phyloP scores from a whole-genome alignment of 1,284 basidiomycete genomes.

The Bjerkandera adusta region DNA sequence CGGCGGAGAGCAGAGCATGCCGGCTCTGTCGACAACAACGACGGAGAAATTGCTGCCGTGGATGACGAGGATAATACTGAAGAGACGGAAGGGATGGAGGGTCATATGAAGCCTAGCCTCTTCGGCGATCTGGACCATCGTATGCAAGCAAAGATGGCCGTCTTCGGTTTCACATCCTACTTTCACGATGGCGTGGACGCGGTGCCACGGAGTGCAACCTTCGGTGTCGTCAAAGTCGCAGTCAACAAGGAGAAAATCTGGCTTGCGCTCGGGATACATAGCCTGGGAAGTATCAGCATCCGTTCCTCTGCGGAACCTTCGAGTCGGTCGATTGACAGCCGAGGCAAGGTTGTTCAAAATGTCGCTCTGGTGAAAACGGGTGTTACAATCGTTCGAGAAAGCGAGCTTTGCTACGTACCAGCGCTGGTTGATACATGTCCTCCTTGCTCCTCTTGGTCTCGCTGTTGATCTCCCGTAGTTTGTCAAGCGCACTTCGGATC shows the following conservation, averaged over 20 bases:
- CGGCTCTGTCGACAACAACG: constrained; percentile 15
- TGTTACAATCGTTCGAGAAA: background rate
- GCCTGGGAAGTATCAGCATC: background rate
- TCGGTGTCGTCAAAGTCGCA: background rate
- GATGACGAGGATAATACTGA: constrained; percentile 21
- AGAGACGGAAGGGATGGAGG: constrained; percentile 19
- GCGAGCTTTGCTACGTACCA: background rate
- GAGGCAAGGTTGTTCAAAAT: background rate
- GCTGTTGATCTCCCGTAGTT: no score
- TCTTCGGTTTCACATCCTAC: background rate
- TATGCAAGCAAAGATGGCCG: background rate
- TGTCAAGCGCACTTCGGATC: no score
- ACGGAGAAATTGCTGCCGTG: constrained; percentile 17
- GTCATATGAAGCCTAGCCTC: constrained; percentile 22
- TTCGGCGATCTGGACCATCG: constrained; percentile 13
- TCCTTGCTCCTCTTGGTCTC: background rate
- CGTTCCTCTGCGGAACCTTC: background rate
- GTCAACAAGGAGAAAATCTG: background rate
- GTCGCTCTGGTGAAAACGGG: background rate
- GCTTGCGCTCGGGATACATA: background rate
- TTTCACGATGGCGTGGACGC: background rate
- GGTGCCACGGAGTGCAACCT: background rate
- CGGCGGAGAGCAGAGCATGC: constrained; percentile 14
- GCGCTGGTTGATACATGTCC: background rate
- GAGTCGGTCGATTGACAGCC: background rate